Base-by-base conservation (phyloP, 2,329 filamentous ascomycete species). In the Emergomyces pasteurianus region DNA sequence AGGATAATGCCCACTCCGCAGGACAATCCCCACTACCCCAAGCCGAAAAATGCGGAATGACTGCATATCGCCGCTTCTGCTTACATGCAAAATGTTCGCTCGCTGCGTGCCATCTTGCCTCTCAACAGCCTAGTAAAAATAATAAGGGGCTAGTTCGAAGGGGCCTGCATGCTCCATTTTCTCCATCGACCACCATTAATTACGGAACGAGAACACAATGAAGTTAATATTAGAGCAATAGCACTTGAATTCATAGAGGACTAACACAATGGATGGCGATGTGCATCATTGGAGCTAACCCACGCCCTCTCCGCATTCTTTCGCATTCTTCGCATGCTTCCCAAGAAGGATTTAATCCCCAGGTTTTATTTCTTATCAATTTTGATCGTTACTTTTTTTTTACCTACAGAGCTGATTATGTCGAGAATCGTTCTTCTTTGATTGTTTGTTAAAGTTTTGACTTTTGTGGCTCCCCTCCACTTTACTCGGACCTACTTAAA, bases 281-380 rank as follows among this genome's bases (percentile, higher is more conserved):
- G n/a, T n/a, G n/a, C n/a, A n/a, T n/a, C n/a, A n/a, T 16, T 49
- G 56, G 8, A 36, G 4, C 42, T 28, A 31, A 26, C n/a, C 43
- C 56, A 58, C 21, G 56, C 56, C n/a, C 21, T 56, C 34, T 47
- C 42, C 53, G 36, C 53, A 3, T 50, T 58, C 49, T 26, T 43
- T 28, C 23, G 38, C 53, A 38, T 42, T 40, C 38, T 38, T 56
- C 61, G 8, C 43, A 46, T 23, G n/a, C 43, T 21, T 46, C 21
- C 43, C 43, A n/a, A n/a, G 61, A 60, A 42, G 55, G 59, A 43
- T 57, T 43, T 28, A 28, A 34, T 57, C 40, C 56, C 49, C 43
- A 60, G 47, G 40, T 62, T 63, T 53, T 62, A 63, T 63, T 63
- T 58, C 60, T 58, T 63, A n/a, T n/a, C n/a, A n/a, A n/a, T n/a